Conservation (phyloP, 257 asterid species). For the Plantago ovata region DNA sequence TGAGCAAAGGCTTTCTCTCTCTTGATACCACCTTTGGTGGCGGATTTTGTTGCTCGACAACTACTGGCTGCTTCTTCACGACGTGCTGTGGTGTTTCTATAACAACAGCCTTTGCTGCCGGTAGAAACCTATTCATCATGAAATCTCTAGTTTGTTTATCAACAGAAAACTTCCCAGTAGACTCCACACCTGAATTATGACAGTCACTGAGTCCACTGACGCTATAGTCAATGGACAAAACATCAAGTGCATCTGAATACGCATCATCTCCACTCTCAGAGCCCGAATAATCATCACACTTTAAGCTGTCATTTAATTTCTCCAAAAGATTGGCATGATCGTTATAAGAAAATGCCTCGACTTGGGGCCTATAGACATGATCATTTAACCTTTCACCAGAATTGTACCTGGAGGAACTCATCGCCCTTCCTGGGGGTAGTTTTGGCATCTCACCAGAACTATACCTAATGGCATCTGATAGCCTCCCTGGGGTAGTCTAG, state of each 20-base stretch:
- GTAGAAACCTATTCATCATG: slow-evolving; percentile 86
- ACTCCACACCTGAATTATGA: slow-evolving; percentile 42
- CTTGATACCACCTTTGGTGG: slow-evolving; percentile 45
- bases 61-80: slow-evolving; percentile 41
- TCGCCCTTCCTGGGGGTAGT: slow-evolving; percentile 35
- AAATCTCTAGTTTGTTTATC: slow-evolving; percentile 70
- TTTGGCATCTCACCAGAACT: slow-evolving; percentile 44
- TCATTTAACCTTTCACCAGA: slow-evolving; percentile 61
- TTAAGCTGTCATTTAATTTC: slow-evolving; percentile 57
- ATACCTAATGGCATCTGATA: slow-evolving; percentile 34
- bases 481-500: slow-evolving; percentile 72
- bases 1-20: slow-evolving; percentile 50
- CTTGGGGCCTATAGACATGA: slow-evolving; percentile 35
- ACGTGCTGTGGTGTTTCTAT: slow-evolving; percentile 60
- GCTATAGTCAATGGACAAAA: slow-evolving; percentile 56
- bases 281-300: slow-evolving; percentile 52
- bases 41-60: slow-evolving; percentile 41
- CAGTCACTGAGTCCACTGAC: slow-evolving; percentile 64
- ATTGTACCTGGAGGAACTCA: slow-evolving; percentile 30
- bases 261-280: slow-evolving; percentile 47
- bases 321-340: slow-evolving; percentile 81
- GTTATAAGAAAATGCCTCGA: slow-evolving; percentile 36
- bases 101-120: slow-evolving; percentile 86
- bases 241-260: slow-evolving; percentile 54
- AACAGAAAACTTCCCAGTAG: slow-evolving; percentile 49